Base-by-base conservation (phyloP, 2,329 filamentous ascomycete species). In the Claviceps maximensis region DNA sequence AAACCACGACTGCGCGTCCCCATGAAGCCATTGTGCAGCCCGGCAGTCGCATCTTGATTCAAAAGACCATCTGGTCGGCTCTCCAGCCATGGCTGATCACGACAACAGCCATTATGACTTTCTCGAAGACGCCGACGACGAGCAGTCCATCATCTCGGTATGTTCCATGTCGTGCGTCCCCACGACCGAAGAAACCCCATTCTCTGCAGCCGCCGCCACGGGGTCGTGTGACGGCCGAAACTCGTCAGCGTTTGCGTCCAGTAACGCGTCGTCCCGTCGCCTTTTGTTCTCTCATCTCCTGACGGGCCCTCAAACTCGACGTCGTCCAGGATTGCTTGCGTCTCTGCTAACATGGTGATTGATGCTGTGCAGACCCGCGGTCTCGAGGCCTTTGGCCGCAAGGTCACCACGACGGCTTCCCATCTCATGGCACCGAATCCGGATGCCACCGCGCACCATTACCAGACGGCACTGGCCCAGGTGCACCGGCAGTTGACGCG, bases 351-450 rank as follows among this genome's bases (percentile, higher is more conserved):
- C 52, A 52, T 49, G 52, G 49, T 44, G n/a, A 19, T 29, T 5
- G 55, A 54, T 56, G 45, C 38, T 54, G 57, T 49, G 50, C 62
- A 95, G 89, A 83, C 88, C 53, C 86, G 89, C 62, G 87, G 93
- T 58, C 74, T 97, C 61, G 90, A 96, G 72, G 87, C 88, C 53
- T 96, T 98, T 70, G 83, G 89, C 60, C 84, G 91, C 65, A 98
- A 96, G 71, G 89, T 97, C 57, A 93, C 90, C 31, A 89, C 89
- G 29, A 97, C 93, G 21, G 93, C 93, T 53, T 87, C 83, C 63
- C 89, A 95, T 68, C 77, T 98, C 60, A 95, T 97, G 63, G 84
- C 79, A 46, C 82, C 84, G 47, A 70, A 80, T 54, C 65, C 71
- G 60, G 69, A 71, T 62, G 68, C 76, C 66, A 60, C 74, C 63